Conservation (phyloP, 495 filamentous ascomycete species). For the Physcia stellaris region DNA sequence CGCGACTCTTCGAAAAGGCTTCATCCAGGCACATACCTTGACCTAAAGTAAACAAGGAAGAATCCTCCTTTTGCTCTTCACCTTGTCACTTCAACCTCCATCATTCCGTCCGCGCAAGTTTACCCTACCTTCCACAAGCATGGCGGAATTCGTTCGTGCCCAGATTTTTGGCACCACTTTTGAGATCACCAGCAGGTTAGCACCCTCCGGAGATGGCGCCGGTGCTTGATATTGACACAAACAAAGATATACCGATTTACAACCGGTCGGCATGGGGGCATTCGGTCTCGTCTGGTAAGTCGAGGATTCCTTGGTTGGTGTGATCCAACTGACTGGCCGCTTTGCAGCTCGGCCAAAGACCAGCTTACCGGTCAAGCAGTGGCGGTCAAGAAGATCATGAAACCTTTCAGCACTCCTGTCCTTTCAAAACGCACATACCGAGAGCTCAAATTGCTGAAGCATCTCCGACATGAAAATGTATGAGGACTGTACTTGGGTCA, state of each 20-base stretch:
- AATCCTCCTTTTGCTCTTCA: background rate
- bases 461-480: conserved; percentile 94
- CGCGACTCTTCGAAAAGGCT: too few relatives aligned
- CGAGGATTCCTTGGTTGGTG: conserved; percentile 11
- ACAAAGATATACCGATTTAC: conserved; percentile 84
- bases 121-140: conserved; percentile 31
- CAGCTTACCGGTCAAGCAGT: conserved; percentile 92
- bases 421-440: conserved; percentile 94
- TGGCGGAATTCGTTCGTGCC: conserved; percentile 98
- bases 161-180: conserved; percentile 99
- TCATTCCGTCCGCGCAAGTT: conserved; percentile 5
- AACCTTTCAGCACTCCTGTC: conserved; percentile 97
- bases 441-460: conserved; percentile 93
- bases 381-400: conserved; percentile 99
- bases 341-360: conserved; percentile 77
- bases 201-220: conserved; percentile 10
- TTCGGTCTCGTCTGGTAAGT: conserved; percentile 94
- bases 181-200: conserved; percentile 96
- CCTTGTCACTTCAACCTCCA: conserved; percentile 5
- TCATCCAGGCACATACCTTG: too few relatives aligned
- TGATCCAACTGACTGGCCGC: conserved; percentile 12
- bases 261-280: conserved; percentile 97
- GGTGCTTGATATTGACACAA: conserved; percentile 12
- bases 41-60: background rate
- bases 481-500: conserved; percentile 9